These are phyloP conservation scores for barley (Hordeum vulgare) DNA, from an alignment of 176 grass and related monocot genomes.

Conservation along the genomic window DNA sequence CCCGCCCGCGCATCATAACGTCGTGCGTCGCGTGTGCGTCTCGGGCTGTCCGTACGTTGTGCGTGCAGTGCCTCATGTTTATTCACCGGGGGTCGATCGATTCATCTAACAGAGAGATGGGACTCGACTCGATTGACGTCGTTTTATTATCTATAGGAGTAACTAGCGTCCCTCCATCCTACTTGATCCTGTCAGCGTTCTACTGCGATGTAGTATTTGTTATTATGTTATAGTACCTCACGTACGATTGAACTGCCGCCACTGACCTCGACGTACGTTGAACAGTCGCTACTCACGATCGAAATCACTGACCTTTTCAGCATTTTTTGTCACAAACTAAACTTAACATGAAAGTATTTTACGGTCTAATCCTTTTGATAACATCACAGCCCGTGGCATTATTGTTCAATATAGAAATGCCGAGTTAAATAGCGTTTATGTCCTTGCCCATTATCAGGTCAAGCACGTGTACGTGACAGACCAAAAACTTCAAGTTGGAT, in stretches of 20 bases:
- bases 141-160: neutral
- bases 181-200: constrained; percentile 1
- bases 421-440: no score
- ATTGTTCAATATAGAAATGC: no score
- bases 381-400: no score
- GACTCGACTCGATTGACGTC: neutral
- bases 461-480: no score
- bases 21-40: neutral
- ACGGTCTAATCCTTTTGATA: no score
- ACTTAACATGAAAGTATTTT: no score
- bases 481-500: no score
- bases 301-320: no score
- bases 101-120: neutral
- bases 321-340: no score
- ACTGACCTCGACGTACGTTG: no score
- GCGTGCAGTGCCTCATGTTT: neutral
- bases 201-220: neutral
- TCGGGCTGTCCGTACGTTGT: neutral
- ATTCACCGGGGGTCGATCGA: neutral
- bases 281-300: no score
- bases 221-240: neutral
- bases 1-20: neutral
- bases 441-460: no score
- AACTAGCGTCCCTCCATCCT: neutral
- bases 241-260: constrained; percentile 3